Percentiles rank a stretch among this genome's conserved stretches.
Conservation (phyloP, 2,329 filamentous ascomycete species). For the Sclerotinia nivalis region DNA sequence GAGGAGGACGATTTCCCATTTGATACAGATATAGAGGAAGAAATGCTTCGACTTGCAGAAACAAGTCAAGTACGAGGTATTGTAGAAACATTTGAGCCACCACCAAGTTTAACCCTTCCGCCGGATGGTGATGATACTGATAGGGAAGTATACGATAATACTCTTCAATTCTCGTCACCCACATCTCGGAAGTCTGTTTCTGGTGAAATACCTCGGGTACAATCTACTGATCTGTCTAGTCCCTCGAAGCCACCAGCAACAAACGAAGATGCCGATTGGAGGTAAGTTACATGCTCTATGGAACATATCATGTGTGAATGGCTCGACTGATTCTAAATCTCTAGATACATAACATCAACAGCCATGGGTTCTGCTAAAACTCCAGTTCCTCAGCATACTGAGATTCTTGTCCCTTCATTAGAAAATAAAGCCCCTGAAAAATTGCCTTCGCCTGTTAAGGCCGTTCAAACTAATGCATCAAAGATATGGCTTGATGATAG, state of each 20-base stretch:
- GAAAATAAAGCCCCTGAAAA: neutral
- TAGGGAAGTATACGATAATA: slow-evolving; percentile 36
- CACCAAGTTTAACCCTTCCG: slow-evolving; percentile 30
- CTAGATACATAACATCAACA: neutral
- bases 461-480: neutral
- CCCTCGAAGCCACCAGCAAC: slow-evolving; percentile 14
- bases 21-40: slow-evolving; percentile 35
- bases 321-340: neutral
- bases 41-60: slow-evolving; percentile 33
- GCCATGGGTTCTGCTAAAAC: neutral
- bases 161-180: slow-evolving; percentile 37
- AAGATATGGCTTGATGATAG: slow-evolving; percentile 31
- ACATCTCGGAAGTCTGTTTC: slow-evolving; percentile 17
- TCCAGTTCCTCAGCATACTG: neutral
- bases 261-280: slow-evolving; percentile 20
- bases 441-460: neutral
- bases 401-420: neutral
- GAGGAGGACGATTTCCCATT: slow-evolving; percentile 36
- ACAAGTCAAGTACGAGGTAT: slow-evolving; percentile 14
- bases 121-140: slow-evolving; percentile 24
- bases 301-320: neutral
- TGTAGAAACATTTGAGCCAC: slow-evolving; percentile 30
- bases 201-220: neutral
- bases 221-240: slow-evolving; percentile 28
- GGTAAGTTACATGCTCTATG: neutral